These are phyloP conservation scores for Chlamydomonas sp. DNA, from an alignment of 139 green algal species.

Conservation along the genomic window DNA sequence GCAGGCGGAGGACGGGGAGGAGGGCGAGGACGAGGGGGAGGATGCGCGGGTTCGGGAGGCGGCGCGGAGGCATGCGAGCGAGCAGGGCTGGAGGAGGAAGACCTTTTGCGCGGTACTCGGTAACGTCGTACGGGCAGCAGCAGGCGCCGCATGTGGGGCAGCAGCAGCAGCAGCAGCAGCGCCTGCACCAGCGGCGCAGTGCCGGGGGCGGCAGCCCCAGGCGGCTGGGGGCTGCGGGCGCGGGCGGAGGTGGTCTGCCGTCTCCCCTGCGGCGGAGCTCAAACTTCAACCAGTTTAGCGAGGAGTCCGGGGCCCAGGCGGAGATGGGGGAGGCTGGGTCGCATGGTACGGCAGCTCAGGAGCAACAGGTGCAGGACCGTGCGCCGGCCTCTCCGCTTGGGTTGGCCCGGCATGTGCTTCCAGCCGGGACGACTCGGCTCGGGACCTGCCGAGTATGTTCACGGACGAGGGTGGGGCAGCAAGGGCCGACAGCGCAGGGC, in stretches of 20 bases:
- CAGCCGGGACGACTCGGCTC: too few relatives aligned
- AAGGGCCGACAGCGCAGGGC: neutral
- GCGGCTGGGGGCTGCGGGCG: neutral
- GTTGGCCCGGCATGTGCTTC: neutral
- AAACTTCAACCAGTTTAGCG: neutral
- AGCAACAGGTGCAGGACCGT: neutral
- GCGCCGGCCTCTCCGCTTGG: too few relatives aligned
- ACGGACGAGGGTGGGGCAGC: neutral
- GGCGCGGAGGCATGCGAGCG: neutral
- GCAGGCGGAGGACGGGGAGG: neutral
- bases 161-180: neutral
- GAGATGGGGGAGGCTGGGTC: neutral
- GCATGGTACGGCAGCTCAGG: neutral
- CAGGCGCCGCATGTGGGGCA: constrained; percentile 26
- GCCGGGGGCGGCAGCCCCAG: too few relatives aligned
- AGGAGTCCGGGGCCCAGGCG: neutral
- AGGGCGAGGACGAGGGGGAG: neutral
- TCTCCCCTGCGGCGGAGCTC: neutral
- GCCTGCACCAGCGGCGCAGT: neutral
- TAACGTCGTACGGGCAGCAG: constrained; percentile 36
- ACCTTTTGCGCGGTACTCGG: constrained; percentile 54
- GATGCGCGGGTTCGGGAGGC: constrained; percentile 4
- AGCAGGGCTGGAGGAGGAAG: neutral
- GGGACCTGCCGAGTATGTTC: neutral
- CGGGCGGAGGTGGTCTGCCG: too few relatives aligned